Conservation (phyloP, 2,329 filamentous ascomycete genomes). For the Uncinocarpus reesii region DNA sequence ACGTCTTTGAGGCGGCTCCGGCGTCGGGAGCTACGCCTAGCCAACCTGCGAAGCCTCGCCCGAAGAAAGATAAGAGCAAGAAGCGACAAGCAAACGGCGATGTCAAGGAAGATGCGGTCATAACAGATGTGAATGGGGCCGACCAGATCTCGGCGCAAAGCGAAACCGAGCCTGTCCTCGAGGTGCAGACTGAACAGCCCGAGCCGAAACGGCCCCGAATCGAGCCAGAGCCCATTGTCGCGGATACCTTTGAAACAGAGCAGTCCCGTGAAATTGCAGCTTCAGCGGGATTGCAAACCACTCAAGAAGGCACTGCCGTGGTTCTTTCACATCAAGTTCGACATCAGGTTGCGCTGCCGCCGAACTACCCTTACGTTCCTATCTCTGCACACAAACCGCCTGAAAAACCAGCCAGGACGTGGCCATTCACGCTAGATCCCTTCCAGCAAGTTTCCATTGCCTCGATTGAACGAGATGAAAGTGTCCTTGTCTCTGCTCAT, state of each 20-base stretch:
- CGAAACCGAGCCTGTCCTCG: background rate
- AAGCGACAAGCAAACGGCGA: conserved; percentile 79
- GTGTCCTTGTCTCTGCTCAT: conserved; percentile 91
- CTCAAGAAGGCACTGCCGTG: conserved; percentile 52
- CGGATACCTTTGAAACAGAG: conserved; percentile 90
- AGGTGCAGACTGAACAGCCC: conserved; percentile 28
- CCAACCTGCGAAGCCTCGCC: conserved; percentile 26
- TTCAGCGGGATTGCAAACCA: conserved; percentile 56
- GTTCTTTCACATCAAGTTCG: conserved; percentile 94
- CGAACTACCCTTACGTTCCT: conserved; percentile 89
- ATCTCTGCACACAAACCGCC: conserved; percentile 90
- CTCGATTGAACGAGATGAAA: conserved; percentile 92
- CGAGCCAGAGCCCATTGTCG: conserved; percentile 69
- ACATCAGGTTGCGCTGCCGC: conserved; percentile 90
- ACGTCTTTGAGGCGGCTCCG: conserved; percentile 64
- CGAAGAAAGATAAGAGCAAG: conserved; percentile 56
- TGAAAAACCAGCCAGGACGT: conserved; percentile 70
- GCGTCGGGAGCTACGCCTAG: conserved; percentile 33
- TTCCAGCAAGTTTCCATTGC: conserved; percentile 93
- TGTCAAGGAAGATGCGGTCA: conserved; percentile 44
- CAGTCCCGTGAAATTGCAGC: conserved; percentile 82
- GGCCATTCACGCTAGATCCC: conserved; percentile 85
- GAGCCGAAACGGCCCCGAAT: conserved; percentile 41
- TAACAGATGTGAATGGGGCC: conserved; percentile 26
- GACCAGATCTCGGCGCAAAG: conserved; percentile 20